phyloP scores from a whole-genome alignment of 2,329 filamentous ascomycete genomes.

The Phyllosticta citribraziliensis region DNA sequence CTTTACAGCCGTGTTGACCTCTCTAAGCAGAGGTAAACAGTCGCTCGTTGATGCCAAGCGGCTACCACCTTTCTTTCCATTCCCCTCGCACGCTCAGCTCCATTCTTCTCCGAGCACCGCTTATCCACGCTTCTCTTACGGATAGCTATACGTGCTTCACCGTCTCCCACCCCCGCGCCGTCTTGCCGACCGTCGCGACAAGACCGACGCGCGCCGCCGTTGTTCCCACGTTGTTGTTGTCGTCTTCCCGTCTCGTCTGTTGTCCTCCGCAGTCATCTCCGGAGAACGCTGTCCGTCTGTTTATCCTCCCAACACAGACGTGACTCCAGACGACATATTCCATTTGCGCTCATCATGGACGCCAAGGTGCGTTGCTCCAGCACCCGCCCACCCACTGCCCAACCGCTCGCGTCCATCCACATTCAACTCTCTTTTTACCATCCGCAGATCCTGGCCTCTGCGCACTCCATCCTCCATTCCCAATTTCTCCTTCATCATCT shows the following conservation, averaged over 20 bases:
- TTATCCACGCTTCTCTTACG: neutral
- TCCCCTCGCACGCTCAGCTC: neutral
- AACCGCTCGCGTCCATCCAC: neutral
- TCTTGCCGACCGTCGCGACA: neutral
- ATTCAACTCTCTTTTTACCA: neutral
- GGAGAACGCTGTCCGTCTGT: neutral
- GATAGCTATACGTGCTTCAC: neutral
- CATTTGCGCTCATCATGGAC: slow-evolving; percentile 27
- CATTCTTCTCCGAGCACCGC: neutral
- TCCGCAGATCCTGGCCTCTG: neutral
- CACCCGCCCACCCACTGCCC: slow-evolving; percentile 5
- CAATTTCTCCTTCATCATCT: neutral
- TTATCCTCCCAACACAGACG: neutral
- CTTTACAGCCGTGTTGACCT: neutral
- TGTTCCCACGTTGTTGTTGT: slow-evolving; percentile 1
- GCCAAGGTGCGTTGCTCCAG: slow-evolving; percentile 30
- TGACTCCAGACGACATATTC: neutral
- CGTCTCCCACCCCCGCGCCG: neutral
- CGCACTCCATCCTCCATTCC: slow-evolving; percentile 1
- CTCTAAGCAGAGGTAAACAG: neutral
- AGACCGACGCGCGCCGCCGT: neutral
- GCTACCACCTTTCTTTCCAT: neutral
- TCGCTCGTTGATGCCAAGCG: neutral
- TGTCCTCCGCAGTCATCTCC: neutral
- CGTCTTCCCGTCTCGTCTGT: neutral